Evolutionary conservation across 2,329 filamentous ascomycete genomes (phyloP), one percentile per base, ranked within the genome.

Genomic region (Diaporthe velutina): DNA sequence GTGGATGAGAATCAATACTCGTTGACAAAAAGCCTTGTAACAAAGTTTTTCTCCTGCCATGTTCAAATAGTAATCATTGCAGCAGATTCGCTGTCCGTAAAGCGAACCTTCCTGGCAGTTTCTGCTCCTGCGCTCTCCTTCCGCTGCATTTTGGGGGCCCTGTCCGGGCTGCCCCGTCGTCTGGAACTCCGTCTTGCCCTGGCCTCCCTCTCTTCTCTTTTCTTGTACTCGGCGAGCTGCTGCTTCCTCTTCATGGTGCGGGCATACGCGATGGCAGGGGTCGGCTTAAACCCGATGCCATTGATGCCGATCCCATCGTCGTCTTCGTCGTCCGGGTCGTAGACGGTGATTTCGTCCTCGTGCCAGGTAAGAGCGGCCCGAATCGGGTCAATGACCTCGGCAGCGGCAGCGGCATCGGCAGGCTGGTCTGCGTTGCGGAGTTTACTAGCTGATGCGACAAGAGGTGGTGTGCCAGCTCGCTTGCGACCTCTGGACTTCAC

Each of bases 261-360:
- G 6, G 88, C 87, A 73, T 90, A 87, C 9, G 90, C 91, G 58
- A 92, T 85, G 28, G 90, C 90, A 8, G 91, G 86, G 0, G 90
- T 92, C 2, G 91, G 91, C 78, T 88, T 90, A 83, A 93, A 93
- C 0, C 91, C 91, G 75, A 93, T 90, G 7, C 91, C 91, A 80
- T 93, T 93, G 79, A 93, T 90, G 30, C 91, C 91, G 4, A 88
- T 90, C 68, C 91, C 91, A 79, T 93, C 91, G 78, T 93, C 91
- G 76, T 93, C 91, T 76, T 89, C 87, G 79, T 93, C 91, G 54
- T 90, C 85, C 0, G 90, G 89, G 77, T 92, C 89, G 80, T 93
- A 91, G 38, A 92, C 86, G 2, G 91, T 93, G 75, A 93, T 93
- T 79, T 93, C 91, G 77, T 93, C 89, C 77, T 92, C 90, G 78